Evolutionary conservation across 805 yeast genomes (phyloP), one percentile per base, ranked within the genome.

Genomic region (Candida ficus): DNA sequence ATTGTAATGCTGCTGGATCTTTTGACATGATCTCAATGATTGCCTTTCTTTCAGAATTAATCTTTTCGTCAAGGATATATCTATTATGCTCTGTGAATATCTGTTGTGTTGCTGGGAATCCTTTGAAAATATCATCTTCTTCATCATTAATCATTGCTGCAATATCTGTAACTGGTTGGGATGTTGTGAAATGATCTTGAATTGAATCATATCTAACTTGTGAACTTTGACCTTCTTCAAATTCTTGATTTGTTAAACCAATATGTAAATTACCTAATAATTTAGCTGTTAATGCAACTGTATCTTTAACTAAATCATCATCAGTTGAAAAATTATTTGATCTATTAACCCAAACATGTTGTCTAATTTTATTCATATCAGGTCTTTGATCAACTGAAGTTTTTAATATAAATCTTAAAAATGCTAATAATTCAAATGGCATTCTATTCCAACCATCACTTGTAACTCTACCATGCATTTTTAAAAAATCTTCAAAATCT

Each of bases 311-410:
- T 43, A 69, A 50, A 0, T 80, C 83, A 29, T 67, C 62, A 2
- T 58, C 52, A 33, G 70, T 64, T 12, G 75, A 63, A 31, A 76
- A 66, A 4, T 61, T 52, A 47, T 74, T 71, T 8, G 61, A 56
- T 36, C 67, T 58, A 12, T 64, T 58, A 30, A 74, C 70, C 88
- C 88, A 82, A 4, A 73, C 73, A 49, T 79, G 83, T 7, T 56
- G 52, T 37, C 67, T 58, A 4, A 80, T 58, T n/a, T 56, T 62
- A 0, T 58, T 60, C 35, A 78, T 42, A 0, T 66, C 48, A 4
- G 67, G 59, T 51, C 89, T 60, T 30, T 64, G 58, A 1, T 44
- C 51, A 1, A 80, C 75, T 23, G 73, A 63, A 0, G 75, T 69
- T 41, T 71, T 75, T 48, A 82, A 50, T 20, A 80, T 60, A 38